phyloP scores from a whole-genome alignment of 805 yeast genomes.

The Cyberlindnera subsufficiens region DNA sequence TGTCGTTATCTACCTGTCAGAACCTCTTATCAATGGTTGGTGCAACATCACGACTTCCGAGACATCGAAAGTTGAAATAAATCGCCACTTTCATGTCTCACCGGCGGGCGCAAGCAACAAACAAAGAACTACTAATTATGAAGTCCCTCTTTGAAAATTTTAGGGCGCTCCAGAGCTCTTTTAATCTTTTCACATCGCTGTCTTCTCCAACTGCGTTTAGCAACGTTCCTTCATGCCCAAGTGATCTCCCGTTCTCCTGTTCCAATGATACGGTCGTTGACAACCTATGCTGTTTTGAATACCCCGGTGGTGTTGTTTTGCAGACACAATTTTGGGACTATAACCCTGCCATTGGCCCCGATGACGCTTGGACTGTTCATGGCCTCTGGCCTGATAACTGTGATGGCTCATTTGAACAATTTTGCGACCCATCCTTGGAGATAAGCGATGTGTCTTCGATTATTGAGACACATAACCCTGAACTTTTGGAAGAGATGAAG shows the following conservation, averaged over 20 bases:
- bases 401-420: slow-evolving; percentile 75
- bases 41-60: too few species aligned
- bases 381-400: slow-evolving; percentile 91
- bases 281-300: slow-evolving; percentile 79
- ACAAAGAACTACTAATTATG: too few species aligned
- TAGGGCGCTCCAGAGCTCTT: too few species aligned
- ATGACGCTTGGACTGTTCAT: slow-evolving; percentile 69
- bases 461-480: slow-evolving; percentile 36
- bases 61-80: too few species aligned
- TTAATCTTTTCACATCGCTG: not conserved
- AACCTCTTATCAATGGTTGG: too few species aligned
- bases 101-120: too few species aligned
- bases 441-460: slow-evolving; percentile 44
- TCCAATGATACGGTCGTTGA: slow-evolving; percentile 44
- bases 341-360: slow-evolving; percentile 65
- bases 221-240: slow-evolving; percentile 38
- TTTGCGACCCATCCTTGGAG: slow-evolving; percentile 59
- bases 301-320: slow-evolving; percentile 77
- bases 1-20: too few species aligned
- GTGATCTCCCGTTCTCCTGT: slow-evolving; percentile 56
- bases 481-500: slow-evolving; percentile 51
- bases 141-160: too few species aligned
- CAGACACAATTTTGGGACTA: slow-evolving; percentile 95
- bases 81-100: too few species aligned
- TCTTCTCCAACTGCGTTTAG: not conserved